Conservation (phyloP, 306 rosid genomes). For the Lathyrus aphaca region DNA sequence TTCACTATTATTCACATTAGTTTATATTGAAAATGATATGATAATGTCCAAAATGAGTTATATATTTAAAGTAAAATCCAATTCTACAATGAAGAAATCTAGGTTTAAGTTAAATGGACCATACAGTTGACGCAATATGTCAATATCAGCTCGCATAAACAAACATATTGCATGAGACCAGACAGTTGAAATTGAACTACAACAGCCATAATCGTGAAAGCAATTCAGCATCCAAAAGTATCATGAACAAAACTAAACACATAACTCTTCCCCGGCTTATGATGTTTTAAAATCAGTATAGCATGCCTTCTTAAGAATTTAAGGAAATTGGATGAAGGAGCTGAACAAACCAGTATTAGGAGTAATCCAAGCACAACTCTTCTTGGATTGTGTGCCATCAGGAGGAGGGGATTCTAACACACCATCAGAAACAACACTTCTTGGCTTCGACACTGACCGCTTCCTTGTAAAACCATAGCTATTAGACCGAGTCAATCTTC, state of each 20-base stretch:
- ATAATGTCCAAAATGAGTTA: constrained; percentile 25
- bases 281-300: constrained; percentile 11
- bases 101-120: constrained; percentile 11
- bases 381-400: constrained; percentile 55
- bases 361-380: constrained; percentile 87
- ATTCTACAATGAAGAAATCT: constrained; percentile 25
- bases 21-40: constrained; percentile 1
- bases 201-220: background rate
- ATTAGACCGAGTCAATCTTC: constrained; percentile 68
- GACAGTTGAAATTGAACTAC: constrained; percentile 29
- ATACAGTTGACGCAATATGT: background rate
- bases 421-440: constrained; percentile 76
- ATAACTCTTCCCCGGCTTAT: background rate
- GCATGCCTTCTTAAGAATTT: background rate
- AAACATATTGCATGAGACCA: background rate
- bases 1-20: constrained; percentile 10
- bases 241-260: constrained; percentile 22
- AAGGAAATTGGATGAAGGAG: constrained; percentile 28
- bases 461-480: constrained; percentile 69
- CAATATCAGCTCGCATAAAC: constrained; percentile 20
- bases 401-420: constrained; percentile 61
- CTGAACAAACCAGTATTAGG: constrained; percentile 73
- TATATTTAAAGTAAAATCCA: constrained; percentile 8
- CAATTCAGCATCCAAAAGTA: constrained; percentile 25
- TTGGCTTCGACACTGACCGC: constrained; percentile 60